phyloP scores from a whole-genome alignment of 2,329 filamentous ascomycete species.

The Fusarium phyllophilum region DNA sequence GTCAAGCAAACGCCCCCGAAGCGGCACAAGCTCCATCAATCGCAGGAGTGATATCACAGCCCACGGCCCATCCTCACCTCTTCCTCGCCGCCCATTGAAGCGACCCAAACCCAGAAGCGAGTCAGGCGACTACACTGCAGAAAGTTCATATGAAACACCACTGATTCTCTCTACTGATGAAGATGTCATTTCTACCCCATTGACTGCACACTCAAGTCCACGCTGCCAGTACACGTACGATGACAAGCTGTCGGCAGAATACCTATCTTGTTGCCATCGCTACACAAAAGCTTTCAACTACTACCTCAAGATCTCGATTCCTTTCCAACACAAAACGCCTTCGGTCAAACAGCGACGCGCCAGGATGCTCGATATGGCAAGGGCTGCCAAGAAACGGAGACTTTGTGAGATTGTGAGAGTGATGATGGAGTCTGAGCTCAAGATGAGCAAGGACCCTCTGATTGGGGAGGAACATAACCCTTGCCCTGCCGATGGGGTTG shows the following conservation, averaged over 20 bases:
- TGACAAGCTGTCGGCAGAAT: background rate
- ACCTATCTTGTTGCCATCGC: background rate
- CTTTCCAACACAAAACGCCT: background rate
- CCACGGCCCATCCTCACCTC: background rate
- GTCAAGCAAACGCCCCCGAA: background rate
- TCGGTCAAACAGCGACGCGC: background rate
- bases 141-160: background rate
- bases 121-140: background rate
- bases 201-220: background rate
- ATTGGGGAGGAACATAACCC: rapidly evolving
- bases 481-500: too few relatives aligned
- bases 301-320: background rate
- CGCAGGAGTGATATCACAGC: background rate
- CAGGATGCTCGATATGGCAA: conserved; percentile 4
- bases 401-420: background rate
- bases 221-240: background rate
- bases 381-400: background rate
- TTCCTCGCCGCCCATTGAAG: background rate
- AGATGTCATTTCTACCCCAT: background rate
- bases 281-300: background rate
- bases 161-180: background rate
- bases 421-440: conserved; percentile 2
- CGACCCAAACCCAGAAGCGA: background rate
- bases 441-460: background rate
- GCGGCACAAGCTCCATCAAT: background rate